Evolutionary conservation across 768 basidiomycete genomes (phyloP).

Genomic region (Pluteus cervinus): DNA sequence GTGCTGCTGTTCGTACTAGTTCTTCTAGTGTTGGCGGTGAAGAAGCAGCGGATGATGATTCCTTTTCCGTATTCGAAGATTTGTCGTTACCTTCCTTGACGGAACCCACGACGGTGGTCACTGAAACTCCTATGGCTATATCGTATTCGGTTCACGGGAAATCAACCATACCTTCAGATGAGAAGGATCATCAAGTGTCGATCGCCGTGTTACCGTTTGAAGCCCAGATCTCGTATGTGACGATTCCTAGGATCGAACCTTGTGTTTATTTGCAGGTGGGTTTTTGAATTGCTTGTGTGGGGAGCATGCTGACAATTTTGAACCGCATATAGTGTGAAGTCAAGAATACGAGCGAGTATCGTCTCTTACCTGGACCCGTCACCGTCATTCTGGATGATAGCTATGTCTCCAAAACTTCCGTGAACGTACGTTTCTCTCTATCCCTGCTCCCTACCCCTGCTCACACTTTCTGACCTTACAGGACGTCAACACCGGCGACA

Average conservation of each 20-base stretch:
- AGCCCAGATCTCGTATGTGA: conserved; percentile 38
- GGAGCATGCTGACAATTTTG: neutral
- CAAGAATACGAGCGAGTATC: conserved; percentile 53
- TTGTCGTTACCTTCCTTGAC: conserved; percentile 14
- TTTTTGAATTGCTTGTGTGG: conserved; percentile 4
- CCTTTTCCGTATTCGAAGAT: conserved; percentile 24
- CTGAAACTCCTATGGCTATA: conserved; percentile 46
- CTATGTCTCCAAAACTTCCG: conserved; percentile 48
- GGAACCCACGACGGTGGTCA: conserved; percentile 38
- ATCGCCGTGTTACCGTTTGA: conserved; percentile 44
- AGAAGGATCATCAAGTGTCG: conserved; percentile 46
- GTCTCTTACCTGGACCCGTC: conserved; percentile 47
- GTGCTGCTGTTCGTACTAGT: neutral
- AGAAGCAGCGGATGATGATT: conserved; percentile 16
- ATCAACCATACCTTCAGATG: conserved; percentile 49
- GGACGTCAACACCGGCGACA: conserved; percentile 44
- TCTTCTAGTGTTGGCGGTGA: too few relatives aligned
- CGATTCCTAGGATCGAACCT: conserved; percentile 42
- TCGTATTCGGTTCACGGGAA: conserved; percentile 45
- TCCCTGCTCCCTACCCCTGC: neutral
- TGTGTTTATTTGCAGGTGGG: conserved; percentile 45
- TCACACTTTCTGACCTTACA: conserved; percentile 11
- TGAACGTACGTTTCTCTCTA: conserved; percentile 26
- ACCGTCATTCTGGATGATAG: conserved; percentile 51
- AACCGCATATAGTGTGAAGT: conserved; percentile 33